Percentiles rank a stretch among this genome's conserved stretches.
Conservation (phyloP, 1,284 basidiomycete genomes). For the Pseudozyma pruni region DNA sequence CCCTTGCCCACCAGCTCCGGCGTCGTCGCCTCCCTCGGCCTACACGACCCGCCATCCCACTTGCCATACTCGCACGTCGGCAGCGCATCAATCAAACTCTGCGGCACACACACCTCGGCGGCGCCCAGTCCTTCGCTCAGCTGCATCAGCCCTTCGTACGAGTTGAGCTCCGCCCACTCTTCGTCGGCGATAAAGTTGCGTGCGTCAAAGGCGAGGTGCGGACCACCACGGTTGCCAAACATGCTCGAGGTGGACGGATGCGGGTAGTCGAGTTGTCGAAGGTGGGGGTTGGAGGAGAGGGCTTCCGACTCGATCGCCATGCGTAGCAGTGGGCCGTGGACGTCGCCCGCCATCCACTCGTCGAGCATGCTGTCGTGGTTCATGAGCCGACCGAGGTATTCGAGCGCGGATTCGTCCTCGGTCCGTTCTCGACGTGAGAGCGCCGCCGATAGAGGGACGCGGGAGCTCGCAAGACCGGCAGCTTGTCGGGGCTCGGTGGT, state of each 20-base stretch:
- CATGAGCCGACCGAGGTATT: conserved; percentile 42
- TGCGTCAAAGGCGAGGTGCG: conserved; percentile 25
- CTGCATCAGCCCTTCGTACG: conserved; percentile 37
- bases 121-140: conserved; percentile 29
- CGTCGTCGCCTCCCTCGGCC: conserved; percentile 1
- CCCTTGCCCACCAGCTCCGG: conserved; percentile 17
- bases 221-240: conserved; percentile 1
- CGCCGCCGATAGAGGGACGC: not conserved
- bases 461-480: not conserved
- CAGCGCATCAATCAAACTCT: conserved; percentile 27
- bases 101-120: conserved; percentile 28
- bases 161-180: conserved; percentile 41
- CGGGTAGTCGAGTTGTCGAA: conserved; percentile 6
- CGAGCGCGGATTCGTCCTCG: conserved; percentile 35
- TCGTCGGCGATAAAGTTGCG: conserved; percentile 46
- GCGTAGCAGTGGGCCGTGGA: conserved; percentile 20
- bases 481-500: not conserved
- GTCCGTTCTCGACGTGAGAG: conserved; percentile 11
- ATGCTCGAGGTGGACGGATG: conserved; percentile 23
- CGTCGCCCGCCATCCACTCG: conserved; percentile 27
- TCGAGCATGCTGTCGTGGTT: conserved; percentile 38
- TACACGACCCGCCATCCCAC: conserved; percentile 41
- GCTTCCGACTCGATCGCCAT: conserved; percentile 32
- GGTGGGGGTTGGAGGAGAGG: not conserved
- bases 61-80: conserved; percentile 38